Base-by-base conservation (phyloP, 352 stramenopile genomes). In the Vaucheria bursata region DNA sequence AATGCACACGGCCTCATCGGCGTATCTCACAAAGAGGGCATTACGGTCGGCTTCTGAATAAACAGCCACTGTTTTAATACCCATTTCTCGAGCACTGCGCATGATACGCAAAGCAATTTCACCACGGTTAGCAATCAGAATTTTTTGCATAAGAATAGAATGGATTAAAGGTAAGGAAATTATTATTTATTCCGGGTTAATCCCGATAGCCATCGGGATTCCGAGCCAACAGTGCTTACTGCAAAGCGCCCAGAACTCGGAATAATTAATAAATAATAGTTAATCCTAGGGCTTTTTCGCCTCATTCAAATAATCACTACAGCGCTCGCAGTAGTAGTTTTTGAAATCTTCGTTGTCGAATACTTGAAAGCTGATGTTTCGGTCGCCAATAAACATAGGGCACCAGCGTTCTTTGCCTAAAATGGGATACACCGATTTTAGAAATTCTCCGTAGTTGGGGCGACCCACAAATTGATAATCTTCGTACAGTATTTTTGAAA, bases 81-180 rank as follows among this genome's bases (percentile, higher is more conserved):
- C 83, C 12, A 96, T 79, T 12, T 88, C 85, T 18, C 87, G 83
- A 69, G 90, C 94, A 39, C 92, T 97, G 71, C 91, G 85, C 72
- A 97, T 94, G 38, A 98, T 90, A 40, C 94, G 91, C 83, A 92
- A 90, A n/a, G 91, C 89, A 82, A 98, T 98, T 87, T 98, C 94
- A 50, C 91, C 91, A 64, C 90, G 88, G 85, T 95, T 95, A 34
- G 90, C 90, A 59, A 95, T 92, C 25, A 95, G 83, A 74, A 95
- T 92, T 59, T 59, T 59, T 25, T 59, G n/a, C n/a, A n/a, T n/a
- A n/a, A n/a, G n/a, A n/a, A n/a, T n/a, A n/a, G n/a, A n/a, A n/a
- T n/a, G n/a, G n/a, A n/a, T n/a, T n/a, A n/a, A n/a, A n/a, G n/a
- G n/a, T n/a, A n/a, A n/a, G n/a, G n/a, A n/a, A n/a, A n/a, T n/a